phyloP scores from a whole-genome alignment of 1,139 yeast genomes.

The Protomyces gravidus region DNA sequence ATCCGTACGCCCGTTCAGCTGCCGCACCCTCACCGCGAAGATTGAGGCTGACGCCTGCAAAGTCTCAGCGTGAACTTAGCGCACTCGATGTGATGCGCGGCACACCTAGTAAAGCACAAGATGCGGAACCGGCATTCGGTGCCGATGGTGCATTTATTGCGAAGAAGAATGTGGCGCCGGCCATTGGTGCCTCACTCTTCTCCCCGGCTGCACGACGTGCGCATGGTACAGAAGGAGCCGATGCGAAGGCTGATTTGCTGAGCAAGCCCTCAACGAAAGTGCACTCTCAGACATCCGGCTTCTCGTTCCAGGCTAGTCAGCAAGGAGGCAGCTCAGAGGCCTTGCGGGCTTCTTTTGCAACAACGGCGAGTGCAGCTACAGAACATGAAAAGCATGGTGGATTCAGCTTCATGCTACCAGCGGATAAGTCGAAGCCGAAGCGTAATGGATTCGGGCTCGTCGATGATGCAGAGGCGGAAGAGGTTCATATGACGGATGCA shows the following conservation, averaged over 20 bases:
- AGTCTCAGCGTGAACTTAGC: not conserved
- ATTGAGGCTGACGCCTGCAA: constrained; percentile 1
- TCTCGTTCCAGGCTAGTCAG: not conserved
- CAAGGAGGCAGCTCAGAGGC: not conserved
- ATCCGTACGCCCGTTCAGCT: constrained; percentile 17
- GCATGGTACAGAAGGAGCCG: not conserved
- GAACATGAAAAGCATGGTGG: not conserved
- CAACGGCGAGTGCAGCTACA: not conserved
- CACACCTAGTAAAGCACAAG: not conserved
- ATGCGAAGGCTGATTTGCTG: not conserved
- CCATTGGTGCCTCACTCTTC: not conserved
- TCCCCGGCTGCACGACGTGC: not conserved
- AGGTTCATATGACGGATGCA: not conserved
- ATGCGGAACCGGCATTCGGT: not conserved
- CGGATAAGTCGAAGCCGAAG: not conserved
- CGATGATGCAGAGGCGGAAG: not conserved
- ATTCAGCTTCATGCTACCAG: not conserved
- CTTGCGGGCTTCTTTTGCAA: not conserved
- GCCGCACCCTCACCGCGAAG: constrained; percentile 7
- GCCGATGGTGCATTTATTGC: not conserved
- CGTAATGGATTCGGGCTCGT: not conserved
- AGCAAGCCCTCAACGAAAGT: not conserved
- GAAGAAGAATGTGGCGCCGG: not conserved
- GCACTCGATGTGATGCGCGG: constrained; percentile 17
- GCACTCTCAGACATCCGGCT: not conserved